A percentile compares a stretch with the other conserved stretches of the same genome.
Conservation (phyloP, 2,329 filamentous ascomycete species). For the Botryosphaeria dothidea region DNA sequence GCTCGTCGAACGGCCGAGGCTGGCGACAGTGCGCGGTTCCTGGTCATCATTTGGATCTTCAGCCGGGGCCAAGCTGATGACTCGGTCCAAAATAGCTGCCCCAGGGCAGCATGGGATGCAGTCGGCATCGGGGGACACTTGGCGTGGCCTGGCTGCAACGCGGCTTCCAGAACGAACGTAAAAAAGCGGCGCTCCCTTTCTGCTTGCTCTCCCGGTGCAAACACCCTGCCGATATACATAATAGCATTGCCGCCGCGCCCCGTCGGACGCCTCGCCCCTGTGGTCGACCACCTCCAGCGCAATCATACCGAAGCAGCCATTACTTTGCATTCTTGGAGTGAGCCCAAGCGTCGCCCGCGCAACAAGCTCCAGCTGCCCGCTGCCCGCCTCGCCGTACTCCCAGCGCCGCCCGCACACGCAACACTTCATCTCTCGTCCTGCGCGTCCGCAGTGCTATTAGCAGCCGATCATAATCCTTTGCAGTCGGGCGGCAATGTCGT, state of each 20-base stretch:
- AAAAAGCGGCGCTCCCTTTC: not conserved
- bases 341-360: constrained; percentile 18
- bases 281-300: constrained; percentile 11
- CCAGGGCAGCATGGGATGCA: constrained; percentile 1
- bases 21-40: too few relatives aligned
- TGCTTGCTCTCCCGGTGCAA: not conserved
- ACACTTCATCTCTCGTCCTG: constrained; percentile 10
- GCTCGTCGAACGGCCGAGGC: too few relatives aligned
- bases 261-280: too few relatives aligned
- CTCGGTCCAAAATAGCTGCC: not conserved
- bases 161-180: constrained; percentile 7
- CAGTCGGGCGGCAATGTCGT: constrained; percentile 35
- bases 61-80: too few relatives aligned
- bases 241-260: too few relatives aligned
- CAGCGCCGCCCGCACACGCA: constrained; percentile 9
- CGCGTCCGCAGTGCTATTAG: not conserved
- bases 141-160: constrained; percentile 13
- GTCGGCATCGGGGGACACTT: constrained; percentile 3
- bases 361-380: not conserved
- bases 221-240: too few relatives aligned
- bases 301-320: constrained; percentile 18
- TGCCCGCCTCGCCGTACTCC: not conserved
- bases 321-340: constrained; percentile 16
- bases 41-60: too few relatives aligned
- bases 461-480: constrained; percentile 15